These are phyloP conservation scores for Melastoma candidum DNA, from an alignment of 441 rosid species.

Conservation along the genomic window DNA sequence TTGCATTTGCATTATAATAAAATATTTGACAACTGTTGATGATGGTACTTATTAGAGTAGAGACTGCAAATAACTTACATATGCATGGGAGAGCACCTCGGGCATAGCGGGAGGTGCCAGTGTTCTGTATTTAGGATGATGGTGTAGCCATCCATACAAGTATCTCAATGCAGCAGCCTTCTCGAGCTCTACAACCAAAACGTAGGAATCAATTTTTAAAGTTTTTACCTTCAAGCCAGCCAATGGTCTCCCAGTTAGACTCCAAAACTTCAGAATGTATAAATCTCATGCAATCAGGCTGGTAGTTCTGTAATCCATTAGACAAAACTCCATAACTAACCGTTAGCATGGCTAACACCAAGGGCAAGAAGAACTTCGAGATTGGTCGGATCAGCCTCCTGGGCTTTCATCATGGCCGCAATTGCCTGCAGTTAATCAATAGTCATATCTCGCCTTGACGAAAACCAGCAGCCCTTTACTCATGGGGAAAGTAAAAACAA, in stretches of 20 bases:
- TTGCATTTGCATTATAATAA: conserved; percentile 1
- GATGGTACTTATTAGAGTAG: neutral
- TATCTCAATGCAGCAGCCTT: conserved; percentile 90
- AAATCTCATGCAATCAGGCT: too few species aligned
- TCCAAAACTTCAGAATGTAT: too few species aligned
- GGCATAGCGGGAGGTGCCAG: conserved; percentile 62
- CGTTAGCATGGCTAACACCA: conserved; percentile 98
- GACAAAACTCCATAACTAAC: conserved; percentile 30
- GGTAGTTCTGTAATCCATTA: too few species aligned
- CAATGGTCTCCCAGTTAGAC: too few species aligned
- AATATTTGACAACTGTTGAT: conserved; percentile 1
- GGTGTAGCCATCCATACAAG: conserved; percentile 78
- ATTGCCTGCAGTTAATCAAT: conserved; percentile 55
- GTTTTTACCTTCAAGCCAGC: too few species aligned
- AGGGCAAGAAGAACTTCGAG: conserved; percentile 98
- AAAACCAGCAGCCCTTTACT: too few species aligned
- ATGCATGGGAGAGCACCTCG: conserved; percentile 64
- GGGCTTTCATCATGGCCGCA: conserved; percentile 98
- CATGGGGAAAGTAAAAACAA: too few species aligned
- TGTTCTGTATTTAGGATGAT: conserved; percentile 77
- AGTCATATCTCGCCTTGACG: neutral
- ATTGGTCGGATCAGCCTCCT: conserved; percentile 85
- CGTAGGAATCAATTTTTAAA: neutral
- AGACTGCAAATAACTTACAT: conserved; percentile 39
- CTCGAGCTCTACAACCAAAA: conserved; percentile 65